Evolutionary conservation across 192 early-diverging fungal genomes (phyloP), one percentile per base, ranked within the genome.

Genomic region (Chytriomyces sp.): DNA sequence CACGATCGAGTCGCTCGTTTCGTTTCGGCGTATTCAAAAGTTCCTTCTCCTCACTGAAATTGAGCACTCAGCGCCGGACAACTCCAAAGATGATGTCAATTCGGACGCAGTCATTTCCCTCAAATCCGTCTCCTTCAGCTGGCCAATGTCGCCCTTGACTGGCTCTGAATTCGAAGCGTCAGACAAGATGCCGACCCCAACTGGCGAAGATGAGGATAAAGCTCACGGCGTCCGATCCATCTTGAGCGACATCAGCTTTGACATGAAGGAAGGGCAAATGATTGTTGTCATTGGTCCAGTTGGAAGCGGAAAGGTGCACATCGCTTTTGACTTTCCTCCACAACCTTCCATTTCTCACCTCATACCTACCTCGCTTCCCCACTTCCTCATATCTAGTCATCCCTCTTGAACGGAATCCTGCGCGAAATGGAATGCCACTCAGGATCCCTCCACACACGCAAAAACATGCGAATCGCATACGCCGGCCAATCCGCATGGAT

Each of bases 321-420:
- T 4, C 18, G 2, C 24, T 2, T 23, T 13, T 13, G 35, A 35
- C 35, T 35, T 4, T 35, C 35, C 35, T 35, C 2, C 4, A 35
- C 35, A 35, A 35, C 35, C 35, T 35, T 4, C 35, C 0, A 35
- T 78, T 96, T 96, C 92, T 26, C 24, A n/a, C 59, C 35, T 2
- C 7, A 62, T 7, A 44, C 16, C 13, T n/a, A 57, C 13, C 3
- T 57, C 20, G 8, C 57, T 60, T 60, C 23, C 1, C 18, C 18
- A 5, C 24, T 20, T 20, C 23, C 3, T 16, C 2, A 16, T 24
- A 16, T 76, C 78, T n/a, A 71, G 28, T 82, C 67, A 2, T 76
- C 75, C 7, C 71, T 81, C 20, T 45, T 81, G 7, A 73, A 72
- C 61, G 83, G 80, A 2, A 75, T 84, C 13, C 61, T 84, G 24